A percentile compares a stretch with the other conserved stretches of the same genome.
Conservation (phyloP, 176 grass and related monocot genomes). For the Saccharum spontaneum region DNA sequence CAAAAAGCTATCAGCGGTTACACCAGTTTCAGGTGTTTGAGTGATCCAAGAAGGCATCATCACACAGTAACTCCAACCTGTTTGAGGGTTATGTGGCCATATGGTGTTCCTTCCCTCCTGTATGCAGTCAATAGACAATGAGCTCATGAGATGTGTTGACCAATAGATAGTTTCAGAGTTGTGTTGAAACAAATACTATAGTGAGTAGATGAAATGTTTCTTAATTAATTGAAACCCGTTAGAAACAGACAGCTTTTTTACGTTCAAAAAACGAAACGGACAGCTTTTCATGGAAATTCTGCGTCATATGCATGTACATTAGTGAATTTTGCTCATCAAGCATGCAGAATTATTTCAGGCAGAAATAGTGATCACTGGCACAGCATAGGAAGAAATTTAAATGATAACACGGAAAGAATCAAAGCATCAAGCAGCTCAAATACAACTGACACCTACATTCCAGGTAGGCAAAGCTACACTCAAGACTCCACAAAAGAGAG, state of each 20-base stretch:
- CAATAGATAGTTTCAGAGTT: not conserved
- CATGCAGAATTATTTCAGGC: not conserved
- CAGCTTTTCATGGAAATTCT: not conserved
- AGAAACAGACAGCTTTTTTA: not conserved
- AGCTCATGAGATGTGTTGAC: conserved; percentile 2
- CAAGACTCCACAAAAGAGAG: not conserved
- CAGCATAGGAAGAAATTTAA: not conserved
- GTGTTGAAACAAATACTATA: not conserved
- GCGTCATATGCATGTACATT: not conserved
- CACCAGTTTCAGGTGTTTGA: conserved; percentile 71
- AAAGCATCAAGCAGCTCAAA: not conserved
- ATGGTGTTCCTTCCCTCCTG: conserved; percentile 92
- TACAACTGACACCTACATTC: not conserved
- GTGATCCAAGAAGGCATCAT: conserved; percentile 91
- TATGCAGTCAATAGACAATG: conserved; percentile 1
- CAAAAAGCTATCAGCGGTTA: conserved; percentile 72
- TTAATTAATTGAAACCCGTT: not conserved
- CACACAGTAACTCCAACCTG: conserved; percentile 98
- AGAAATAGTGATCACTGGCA: not conserved
- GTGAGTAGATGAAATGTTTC: not conserved
- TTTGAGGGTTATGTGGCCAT: conserved; percentile 97
- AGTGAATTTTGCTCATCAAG: not conserved
- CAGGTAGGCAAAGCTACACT: not conserved
- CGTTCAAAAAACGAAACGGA: not conserved
- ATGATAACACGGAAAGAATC: not conserved